These are phyloP conservation scores for Cladosporium sp. DNA, from an alignment of 2,329 filamentous ascomycete genomes.

Conservation along the genomic window DNA sequence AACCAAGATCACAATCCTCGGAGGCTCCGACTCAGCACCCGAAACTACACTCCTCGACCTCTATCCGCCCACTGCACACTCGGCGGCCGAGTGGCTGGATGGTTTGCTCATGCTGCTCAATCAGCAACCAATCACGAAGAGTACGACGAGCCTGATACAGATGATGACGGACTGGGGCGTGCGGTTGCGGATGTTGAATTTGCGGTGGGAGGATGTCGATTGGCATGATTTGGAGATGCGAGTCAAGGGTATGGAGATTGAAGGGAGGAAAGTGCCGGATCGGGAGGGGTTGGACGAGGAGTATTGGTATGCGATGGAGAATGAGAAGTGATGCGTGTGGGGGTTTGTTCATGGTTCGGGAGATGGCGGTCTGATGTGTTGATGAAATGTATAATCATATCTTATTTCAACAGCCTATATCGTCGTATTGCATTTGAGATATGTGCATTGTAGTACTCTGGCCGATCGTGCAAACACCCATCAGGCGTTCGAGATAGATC, in stretches of 20 bases:
- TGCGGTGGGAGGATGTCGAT: slow-evolving; percentile 78
- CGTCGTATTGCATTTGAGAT: no score
- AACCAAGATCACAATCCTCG: slow-evolving; percentile 91
- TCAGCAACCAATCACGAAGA: slow-evolving; percentile 93
- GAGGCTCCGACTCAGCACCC: slow-evolving; percentile 38
- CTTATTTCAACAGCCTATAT: no score
- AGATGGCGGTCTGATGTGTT: no score
- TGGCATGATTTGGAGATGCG: slow-evolving; percentile 44
- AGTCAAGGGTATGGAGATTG: slow-evolving; percentile 47
- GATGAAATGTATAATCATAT: no score
- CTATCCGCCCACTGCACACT: slow-evolving; percentile 74
- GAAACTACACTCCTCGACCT: slow-evolving; percentile 82
- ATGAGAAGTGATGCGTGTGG: slow-evolving; percentile 14
- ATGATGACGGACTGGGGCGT: slow-evolving; percentile 87
- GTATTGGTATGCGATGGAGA: slow-evolving; percentile 77
- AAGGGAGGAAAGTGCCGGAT: slow-evolving; percentile 69
- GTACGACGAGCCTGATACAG: slow-evolving; percentile 86
- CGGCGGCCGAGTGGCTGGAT: slow-evolving; percentile 96
- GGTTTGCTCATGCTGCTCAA: slow-evolving; percentile 92
- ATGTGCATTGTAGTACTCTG: no score
- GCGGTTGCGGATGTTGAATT: slow-evolving; percentile 89
- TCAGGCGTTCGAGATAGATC: no score
- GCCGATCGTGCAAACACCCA: no score
- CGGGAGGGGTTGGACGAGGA: slow-evolving; percentile 86
- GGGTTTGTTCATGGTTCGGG: no score